phyloP scores from a whole-genome alignment of 441 rosid genomes.

The Gossypium trilobum region DNA sequence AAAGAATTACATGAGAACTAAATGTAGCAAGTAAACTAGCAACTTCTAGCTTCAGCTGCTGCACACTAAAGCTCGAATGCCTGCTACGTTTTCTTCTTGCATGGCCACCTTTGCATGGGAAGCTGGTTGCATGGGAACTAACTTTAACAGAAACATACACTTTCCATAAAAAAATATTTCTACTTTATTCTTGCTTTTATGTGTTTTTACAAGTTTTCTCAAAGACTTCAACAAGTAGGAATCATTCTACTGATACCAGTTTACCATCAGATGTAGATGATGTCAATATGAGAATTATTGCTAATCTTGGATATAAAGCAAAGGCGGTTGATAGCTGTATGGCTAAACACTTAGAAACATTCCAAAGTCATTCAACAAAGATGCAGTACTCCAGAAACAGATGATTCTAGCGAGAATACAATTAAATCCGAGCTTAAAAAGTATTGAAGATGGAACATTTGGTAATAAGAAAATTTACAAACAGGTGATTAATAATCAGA shows the following conservation, averaged over 20 bases:
- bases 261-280: background rate
- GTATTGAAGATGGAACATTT: slow-evolving; percentile 11
- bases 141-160: no score
- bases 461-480: background rate
- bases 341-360: slow-evolving; percentile 9
- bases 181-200: no score
- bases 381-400: slow-evolving; percentile 11
- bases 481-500: background rate
- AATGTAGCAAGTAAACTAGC: no score
- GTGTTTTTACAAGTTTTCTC: no score
- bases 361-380: slow-evolving; percentile 5
- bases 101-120: no score
- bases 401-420: slow-evolving; percentile 7
- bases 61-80: no score
- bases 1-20: no score
- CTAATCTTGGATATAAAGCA: background rate
- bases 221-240: no score
- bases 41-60: no score
- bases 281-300: background rate
- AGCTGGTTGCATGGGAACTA: no score
- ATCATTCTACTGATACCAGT: background rate
- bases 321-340: background rate
- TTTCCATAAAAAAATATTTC: no score
- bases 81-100: no score
- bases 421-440: background rate